These are phyloP conservation scores for Amanita pallidorosea DNA, from an alignment of 768 basidiomycete species.

Conservation along the genomic window DNA sequence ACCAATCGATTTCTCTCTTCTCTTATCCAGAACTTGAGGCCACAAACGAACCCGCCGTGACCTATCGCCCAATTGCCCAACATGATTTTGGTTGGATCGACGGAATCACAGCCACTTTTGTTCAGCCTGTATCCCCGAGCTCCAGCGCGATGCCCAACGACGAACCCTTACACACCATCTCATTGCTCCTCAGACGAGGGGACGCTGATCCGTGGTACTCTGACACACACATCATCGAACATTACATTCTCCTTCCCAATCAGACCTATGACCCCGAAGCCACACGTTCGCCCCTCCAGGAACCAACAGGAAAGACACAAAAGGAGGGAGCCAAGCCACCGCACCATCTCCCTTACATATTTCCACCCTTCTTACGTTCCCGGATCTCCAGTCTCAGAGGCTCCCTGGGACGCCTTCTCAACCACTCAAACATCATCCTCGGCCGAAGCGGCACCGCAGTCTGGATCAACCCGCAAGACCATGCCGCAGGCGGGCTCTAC, in stretches of 20 bases:
- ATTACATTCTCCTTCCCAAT: constrained; percentile 37
- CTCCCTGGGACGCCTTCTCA: constrained; percentile 20
- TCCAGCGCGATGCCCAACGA: not conserved
- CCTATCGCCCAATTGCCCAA: constrained; percentile 25
- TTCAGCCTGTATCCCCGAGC: constrained; percentile 5
- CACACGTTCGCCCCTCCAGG: not conserved
- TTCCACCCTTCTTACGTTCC: constrained; percentile 34
- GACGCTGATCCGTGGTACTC: constrained; percentile 50
- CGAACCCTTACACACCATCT: constrained; percentile 17
- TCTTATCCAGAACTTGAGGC: constrained; percentile 28
- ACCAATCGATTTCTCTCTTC: constrained; percentile 48
- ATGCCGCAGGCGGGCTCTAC: constrained; percentile 27
- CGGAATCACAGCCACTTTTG: constrained; percentile 31
- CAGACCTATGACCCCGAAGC: constrained; percentile 11
- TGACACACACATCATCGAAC: constrained; percentile 33
- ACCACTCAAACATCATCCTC: constrained; percentile 42
- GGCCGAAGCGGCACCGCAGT: constrained; percentile 47
- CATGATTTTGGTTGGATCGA: constrained; percentile 66
- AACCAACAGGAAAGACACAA: not conserved
- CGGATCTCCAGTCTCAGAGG: constrained; percentile 34
- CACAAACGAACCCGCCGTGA: constrained; percentile 6
- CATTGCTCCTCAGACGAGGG: constrained; percentile 45
- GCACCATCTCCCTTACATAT: constrained; percentile 22
- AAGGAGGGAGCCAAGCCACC: too few relatives aligned
- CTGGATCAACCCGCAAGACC: constrained; percentile 51